Evolutionary conservation across 306 rosid species (phyloP).

Genomic region (Acacia confusa): DNA sequence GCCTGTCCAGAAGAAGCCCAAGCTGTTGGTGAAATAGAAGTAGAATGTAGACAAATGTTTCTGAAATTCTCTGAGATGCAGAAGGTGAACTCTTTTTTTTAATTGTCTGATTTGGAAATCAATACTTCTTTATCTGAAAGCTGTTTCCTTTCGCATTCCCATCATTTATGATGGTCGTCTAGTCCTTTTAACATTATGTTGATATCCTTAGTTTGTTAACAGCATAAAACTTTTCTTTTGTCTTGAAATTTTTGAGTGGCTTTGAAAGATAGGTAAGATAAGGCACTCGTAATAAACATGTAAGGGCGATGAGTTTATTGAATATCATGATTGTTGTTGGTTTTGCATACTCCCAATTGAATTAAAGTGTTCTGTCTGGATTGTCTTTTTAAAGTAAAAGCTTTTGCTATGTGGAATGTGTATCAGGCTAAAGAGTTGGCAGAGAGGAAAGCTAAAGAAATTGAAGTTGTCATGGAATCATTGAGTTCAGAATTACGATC

Average conservation of each 20-base stretch:
- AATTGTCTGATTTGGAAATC: slow-evolving; percentile 15
- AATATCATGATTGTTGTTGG: neutral
- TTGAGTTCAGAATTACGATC: slow-evolving; percentile 61
- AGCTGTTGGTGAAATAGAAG: slow-evolving; percentile 79
- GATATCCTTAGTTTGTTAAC: neutral
- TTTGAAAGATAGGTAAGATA: neutral
- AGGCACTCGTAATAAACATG: neutral
- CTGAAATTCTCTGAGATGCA: slow-evolving; percentile 61
- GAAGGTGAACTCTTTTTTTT: slow-evolving; percentile 54
- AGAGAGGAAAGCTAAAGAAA: slow-evolving; percentile 73
- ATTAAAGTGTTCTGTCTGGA: slow-evolving; percentile 4
- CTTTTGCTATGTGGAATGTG: slow-evolving; percentile 15
- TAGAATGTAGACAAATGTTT: slow-evolving; percentile 61
- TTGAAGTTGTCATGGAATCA: slow-evolving; percentile 53
- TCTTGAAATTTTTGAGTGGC: neutral
- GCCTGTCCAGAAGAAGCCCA: slow-evolving; percentile 86
- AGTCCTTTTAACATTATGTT: neutral
- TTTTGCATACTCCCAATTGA: slow-evolving; percentile 14
- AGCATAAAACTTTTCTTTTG: neutral
- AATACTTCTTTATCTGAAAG: slow-evolving; percentile 1
- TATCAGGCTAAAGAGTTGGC: slow-evolving; percentile 83
- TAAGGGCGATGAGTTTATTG: neutral
- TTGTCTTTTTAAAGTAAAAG: neutral
- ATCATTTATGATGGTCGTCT: neutral
- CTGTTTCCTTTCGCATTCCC: neutral